Percentiles rank a stretch among this genome's conserved stretches.
These are phyloP conservation scores for Pseudozyma pruni DNA, from an alignment of 1,284 basidiomycete genomes.

Conservation along the genomic window DNA sequence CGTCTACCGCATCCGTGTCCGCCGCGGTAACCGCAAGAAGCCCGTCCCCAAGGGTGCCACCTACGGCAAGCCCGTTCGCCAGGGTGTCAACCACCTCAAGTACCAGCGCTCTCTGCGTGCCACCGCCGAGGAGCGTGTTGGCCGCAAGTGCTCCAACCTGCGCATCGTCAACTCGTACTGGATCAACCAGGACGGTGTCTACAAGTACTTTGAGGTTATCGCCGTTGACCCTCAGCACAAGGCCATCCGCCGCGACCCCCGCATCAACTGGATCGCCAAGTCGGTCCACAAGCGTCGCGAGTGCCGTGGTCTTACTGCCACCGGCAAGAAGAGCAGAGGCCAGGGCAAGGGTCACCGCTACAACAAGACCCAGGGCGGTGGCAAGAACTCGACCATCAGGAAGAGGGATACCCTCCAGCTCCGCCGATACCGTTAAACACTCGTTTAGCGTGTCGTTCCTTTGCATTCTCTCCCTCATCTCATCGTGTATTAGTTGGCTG, in stretches of 20 bases:
- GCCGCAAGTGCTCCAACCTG: conserved; percentile 92
- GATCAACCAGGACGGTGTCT: conserved; percentile 99
- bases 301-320: conserved; percentile 93
- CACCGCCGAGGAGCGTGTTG: conserved; percentile 98
- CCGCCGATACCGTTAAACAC: conserved; percentile 90
- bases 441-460: conserved; percentile 3
- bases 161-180: conserved; percentile 95
- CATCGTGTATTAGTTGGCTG: conserved; percentile 18
- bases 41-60: conserved; percentile 96
- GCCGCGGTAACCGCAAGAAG: conserved; percentile 99
- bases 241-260: conserved; percentile 88
- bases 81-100: conserved; percentile 99
- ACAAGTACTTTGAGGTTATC: conserved; percentile 99
- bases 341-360: conserved; percentile 89
- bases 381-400: conserved; percentile 91
- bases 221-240: conserved; percentile 94
- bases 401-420: conserved; percentile 88
- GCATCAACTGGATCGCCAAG: conserved; percentile 99
- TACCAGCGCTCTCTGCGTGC: conserved; percentile 92
- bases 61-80: conserved; percentile 98
- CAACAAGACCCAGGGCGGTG: conserved; percentile 81
- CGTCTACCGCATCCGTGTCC: conserved; percentile 95
- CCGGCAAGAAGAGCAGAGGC: conserved; percentile 80
- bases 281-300: conserved; percentile 99
- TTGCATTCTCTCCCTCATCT: background rate